Percentiles rank a stretch among this genome's conserved stretches.
Evolutionary conservation across 2,329 filamentous ascomycete species (phyloP).

Genomic region (Xylariaceae sp.): DNA sequence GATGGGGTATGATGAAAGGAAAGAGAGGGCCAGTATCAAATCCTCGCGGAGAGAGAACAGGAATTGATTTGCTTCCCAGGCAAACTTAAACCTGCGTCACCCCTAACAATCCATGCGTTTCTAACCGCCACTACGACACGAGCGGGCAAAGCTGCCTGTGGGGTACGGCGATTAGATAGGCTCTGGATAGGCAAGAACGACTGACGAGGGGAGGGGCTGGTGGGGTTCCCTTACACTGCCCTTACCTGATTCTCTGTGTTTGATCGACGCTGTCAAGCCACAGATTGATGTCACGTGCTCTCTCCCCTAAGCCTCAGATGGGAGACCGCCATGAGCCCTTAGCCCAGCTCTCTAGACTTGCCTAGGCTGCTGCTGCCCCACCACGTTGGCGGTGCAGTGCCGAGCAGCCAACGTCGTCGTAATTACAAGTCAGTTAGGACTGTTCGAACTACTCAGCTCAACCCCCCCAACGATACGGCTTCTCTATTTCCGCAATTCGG

Average conservation of each 20-base stretch:
- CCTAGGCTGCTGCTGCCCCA: constrained; percentile 25
- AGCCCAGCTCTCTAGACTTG: constrained; percentile 2
- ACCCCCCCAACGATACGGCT: constrained; percentile 20
- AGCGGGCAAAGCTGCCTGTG: background rate
- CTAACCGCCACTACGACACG: constrained; percentile 15
- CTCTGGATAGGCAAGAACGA: background rate
- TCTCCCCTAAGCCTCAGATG: background rate
- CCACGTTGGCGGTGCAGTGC: constrained; percentile 24
- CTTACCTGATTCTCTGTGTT: background rate
- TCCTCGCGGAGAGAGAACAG: background rate
- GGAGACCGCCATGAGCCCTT: background rate
- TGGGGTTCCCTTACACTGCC: background rate
- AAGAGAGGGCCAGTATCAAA: background rate
- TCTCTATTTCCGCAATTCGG: background rate
- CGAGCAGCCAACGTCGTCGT: constrained; percentile 24
- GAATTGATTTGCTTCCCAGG: constrained; percentile 20
- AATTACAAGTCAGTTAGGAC: constrained; percentile 24
- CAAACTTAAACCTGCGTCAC: constrained; percentile 35
- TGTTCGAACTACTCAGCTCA: constrained; percentile 19
- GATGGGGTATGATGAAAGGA: background rate
- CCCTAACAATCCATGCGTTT: constrained; percentile 29
- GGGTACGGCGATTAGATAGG: constrained; percentile 2
- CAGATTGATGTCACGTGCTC: constrained; percentile 30
- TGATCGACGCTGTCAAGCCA: constrained; percentile 16
- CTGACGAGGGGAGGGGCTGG: too few relatives aligned